Evolutionary conservation across 176 grass and related monocot species (phyloP), one percentile per base, ranked within the genome.

Genomic region (Carex littledalei): DNA sequence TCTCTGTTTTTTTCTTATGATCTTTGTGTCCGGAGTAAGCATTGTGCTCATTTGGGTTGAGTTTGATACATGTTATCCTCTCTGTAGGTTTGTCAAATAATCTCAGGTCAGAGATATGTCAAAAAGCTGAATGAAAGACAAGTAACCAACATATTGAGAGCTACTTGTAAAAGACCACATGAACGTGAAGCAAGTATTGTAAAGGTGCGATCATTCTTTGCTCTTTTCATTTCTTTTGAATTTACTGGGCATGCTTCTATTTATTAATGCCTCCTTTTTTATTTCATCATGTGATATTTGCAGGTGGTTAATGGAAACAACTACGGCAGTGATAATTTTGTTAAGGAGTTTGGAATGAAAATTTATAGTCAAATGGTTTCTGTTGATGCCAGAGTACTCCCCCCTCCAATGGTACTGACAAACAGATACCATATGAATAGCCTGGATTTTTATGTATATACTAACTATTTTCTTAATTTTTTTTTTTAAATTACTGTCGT

Each of bases 311-410:
- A 62, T 3, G 65, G n/a, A 10, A 94, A 94, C 41, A 77, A 29
- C 45, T 94, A 89, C 31, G 31, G n/a, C 29, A 79, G 75, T 67
- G 95, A 98, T 76, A 2, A 53, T 3, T 91, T 67, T 81, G 77
- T 86, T 0, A 94, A 87, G 71, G 92, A 94, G 83, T 98, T 98
- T 89, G 89, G 95, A 31, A 84, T 98, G 53, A 90, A 74, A 43
- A 78, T 94, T 43, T 53, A 16, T 1, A 87, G 90, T 49, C 65
- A 90, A 86, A 91, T 92, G 68, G 82, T 88, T 16, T 63, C 87
- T 41, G 88, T 98, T 78, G 86, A 94, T 71, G 95, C 92, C 6
- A 86, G 95, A 43, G 59, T 98, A 34, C 84, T 98, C 11, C 92
- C 91, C 32, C 31, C 91, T 49, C 95, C 95, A 35, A 84, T 5